Evolutionary conservation across 2,329 filamentous ascomycete genomes (phyloP).

Genomic region (Fusarium fracticaudum): DNA sequence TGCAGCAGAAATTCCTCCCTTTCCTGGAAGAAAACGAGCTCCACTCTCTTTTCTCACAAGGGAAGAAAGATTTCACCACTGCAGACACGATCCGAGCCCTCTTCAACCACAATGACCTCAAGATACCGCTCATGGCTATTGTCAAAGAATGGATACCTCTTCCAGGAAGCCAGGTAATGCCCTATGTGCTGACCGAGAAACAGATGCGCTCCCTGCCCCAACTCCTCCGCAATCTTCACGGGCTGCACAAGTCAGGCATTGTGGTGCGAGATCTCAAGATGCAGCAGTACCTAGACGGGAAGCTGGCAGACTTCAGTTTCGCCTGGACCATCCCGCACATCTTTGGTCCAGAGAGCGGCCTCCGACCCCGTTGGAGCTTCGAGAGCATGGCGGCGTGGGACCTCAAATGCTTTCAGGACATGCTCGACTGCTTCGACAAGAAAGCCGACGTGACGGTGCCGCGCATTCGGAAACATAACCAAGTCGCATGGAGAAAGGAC

Average conservation of each 20-base stretch:
- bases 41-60: no score
- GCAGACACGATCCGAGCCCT: no score
- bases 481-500: background rate
- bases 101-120: no score
- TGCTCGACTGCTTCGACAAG: background rate
- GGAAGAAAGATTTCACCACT: no score
- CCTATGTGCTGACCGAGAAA: no score
- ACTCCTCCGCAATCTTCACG: background rate
- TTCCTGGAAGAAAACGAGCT: no score
- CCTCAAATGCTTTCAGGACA: background rate
- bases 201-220: background rate
- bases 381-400: conserved; percentile 27
- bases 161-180: no score
- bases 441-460: background rate
- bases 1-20: no score
- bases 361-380: conserved; percentile 9
- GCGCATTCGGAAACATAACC: background rate
- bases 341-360: background rate
- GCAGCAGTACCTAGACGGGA: conserved; percentile 8
- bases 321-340: conserved; percentile 26
- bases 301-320: conserved; percentile 7
- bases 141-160: background rate
- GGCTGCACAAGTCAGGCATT: conserved; percentile 19
- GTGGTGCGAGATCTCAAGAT: conserved; percentile 13
- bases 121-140: background rate